Percentiles rank a stretch among this genome's conserved stretches.
Evolutionary conservation across 371 early-diverging fungal genomes (phyloP).

Genomic region (Mortierella sp.): DNA sequence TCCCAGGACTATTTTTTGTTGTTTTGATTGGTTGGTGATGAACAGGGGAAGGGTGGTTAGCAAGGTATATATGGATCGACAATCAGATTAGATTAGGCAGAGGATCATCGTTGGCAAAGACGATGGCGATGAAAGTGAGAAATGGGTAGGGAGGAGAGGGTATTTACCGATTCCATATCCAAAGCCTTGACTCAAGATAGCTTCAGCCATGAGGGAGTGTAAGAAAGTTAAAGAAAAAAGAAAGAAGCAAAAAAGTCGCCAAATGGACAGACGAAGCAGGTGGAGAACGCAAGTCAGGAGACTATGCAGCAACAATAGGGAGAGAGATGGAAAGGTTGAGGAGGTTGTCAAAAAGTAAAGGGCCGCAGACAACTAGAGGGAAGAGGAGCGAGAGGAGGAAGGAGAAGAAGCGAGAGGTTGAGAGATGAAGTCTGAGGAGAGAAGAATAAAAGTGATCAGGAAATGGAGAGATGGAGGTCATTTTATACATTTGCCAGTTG

Average conservation of each 20-base stretch:
- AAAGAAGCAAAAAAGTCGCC: not conserved
- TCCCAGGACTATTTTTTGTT: constrained; percentile 49
- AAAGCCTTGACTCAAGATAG: constrained; percentile 42
- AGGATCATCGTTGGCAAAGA: too few species aligned
- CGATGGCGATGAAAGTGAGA: not conserved
- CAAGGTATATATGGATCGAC: not conserved
- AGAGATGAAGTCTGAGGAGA: constrained; percentile 2
- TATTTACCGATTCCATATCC: constrained; percentile 57
- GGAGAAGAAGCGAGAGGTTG: not conserved
- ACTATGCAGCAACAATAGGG: not conserved
- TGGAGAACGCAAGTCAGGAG: not conserved
- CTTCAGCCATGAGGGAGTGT: constrained; percentile 12
- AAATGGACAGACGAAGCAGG: not conserved
- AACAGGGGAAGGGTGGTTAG: not conserved
- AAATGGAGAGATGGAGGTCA: too few species aligned
- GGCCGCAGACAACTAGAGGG: not conserved
- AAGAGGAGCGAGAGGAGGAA: not conserved
- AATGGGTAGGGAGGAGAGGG: too few species aligned
- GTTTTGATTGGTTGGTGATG: not conserved
- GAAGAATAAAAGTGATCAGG: not conserved
- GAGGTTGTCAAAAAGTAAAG: not conserved
- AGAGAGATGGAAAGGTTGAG: not conserved
- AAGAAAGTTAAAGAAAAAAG: not conserved
- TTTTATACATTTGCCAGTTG: not conserved
- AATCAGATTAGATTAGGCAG: not conserved